A percentile compares a stretch with the other conserved stretches of the same genome.
Evolutionary conservation across 2,329 filamentous ascomycete species (phyloP).

Genomic region (Bipolaris oryzae): DNA sequence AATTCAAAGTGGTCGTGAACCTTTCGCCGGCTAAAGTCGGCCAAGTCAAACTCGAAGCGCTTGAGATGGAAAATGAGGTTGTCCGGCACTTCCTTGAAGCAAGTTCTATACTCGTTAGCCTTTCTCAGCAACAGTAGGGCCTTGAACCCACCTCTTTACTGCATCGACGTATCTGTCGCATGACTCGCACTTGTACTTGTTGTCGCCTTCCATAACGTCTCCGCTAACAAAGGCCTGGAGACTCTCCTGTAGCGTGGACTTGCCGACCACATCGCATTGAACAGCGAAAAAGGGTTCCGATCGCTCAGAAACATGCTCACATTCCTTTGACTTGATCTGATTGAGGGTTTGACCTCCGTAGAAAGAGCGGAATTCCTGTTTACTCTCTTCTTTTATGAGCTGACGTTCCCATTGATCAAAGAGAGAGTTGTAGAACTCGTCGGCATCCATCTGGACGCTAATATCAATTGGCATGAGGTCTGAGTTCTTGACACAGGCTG

Average conservation of each 20-base stretch:
- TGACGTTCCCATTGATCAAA: slow-evolving; percentile 91
- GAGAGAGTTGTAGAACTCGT: slow-evolving; percentile 94
- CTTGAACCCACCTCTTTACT: slow-evolving; percentile 71
- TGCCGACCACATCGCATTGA: slow-evolving; percentile 95
- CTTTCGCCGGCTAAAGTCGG: slow-evolving; percentile 80
- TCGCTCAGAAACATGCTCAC: slow-evolving; percentile 87
- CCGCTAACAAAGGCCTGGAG: slow-evolving; percentile 94
- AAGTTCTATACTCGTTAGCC: slow-evolving; percentile 64
- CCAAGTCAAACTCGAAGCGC: slow-evolving; percentile 80
- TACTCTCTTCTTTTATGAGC: slow-evolving; percentile 70
- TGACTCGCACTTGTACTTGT: slow-evolving; percentile 95
- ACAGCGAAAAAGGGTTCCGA: slow-evolving; percentile 92
- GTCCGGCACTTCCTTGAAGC: slow-evolving; percentile 89
- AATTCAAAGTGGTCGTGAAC: slow-evolving; percentile 96
- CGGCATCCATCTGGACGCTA: slow-evolving; percentile 93
- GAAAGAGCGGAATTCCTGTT: slow-evolving; percentile 76
- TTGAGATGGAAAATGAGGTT: slow-evolving; percentile 96
- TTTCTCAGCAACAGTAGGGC: neutral
- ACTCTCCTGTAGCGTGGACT: slow-evolving; percentile 81
- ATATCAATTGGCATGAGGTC: slow-evolving; percentile 85
- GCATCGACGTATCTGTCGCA: slow-evolving; percentile 86
- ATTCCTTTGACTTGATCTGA: slow-evolving; percentile 94
- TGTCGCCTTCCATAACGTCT: slow-evolving; percentile 96
- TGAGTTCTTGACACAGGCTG: slow-evolving; percentile 78
- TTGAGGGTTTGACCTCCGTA: slow-evolving; percentile 92